A percentile compares a stretch with the other conserved stretches of the same genome.
Evolutionary conservation across 306 rosid genomes (phyloP).

Genomic region (Pachyrhizus erosus): DNA sequence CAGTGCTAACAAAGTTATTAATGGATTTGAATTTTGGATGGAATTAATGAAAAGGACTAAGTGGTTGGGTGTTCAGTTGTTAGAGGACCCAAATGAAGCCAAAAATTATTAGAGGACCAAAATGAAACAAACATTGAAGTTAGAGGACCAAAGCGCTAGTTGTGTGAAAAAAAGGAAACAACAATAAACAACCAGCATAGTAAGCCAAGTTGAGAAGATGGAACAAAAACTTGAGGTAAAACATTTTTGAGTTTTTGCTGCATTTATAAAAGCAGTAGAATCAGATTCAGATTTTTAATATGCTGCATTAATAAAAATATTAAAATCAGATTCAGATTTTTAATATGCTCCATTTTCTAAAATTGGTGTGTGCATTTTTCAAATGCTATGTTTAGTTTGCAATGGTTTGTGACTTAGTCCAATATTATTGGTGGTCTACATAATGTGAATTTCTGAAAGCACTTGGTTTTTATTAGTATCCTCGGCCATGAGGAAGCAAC

Average conservation of each 20-base stretch:
- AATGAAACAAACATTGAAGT: not conserved
- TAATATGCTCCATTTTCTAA: not conserved
- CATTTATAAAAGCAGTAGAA: not conserved
- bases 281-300: not conserved
- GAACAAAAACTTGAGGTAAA: not conserved
- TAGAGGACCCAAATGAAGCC: too few relatives aligned
- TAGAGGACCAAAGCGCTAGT: not conserved
- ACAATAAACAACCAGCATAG: not conserved
- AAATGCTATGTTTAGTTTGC: not conserved
- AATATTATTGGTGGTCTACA: not conserved
- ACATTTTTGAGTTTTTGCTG: not conserved
- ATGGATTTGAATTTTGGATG: too few relatives aligned
- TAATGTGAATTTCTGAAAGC: not conserved
- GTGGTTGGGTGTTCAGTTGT: too few relatives aligned
- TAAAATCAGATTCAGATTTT: not conserved
- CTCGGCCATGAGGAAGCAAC: not conserved
- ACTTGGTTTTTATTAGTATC: not conserved
- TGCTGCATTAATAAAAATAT: not conserved
- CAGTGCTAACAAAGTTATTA: too few relatives aligned
- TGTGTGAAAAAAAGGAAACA: not conserved
- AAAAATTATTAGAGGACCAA: not conserved
- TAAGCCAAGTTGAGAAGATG: not conserved
- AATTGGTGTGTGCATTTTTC: not conserved
- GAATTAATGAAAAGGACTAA: too few relatives aligned
- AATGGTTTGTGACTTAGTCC: not conserved